Evolutionary conservation across 176 grass and related monocot genomes (phyloP).

Genomic region (Carex kokanica): DNA sequence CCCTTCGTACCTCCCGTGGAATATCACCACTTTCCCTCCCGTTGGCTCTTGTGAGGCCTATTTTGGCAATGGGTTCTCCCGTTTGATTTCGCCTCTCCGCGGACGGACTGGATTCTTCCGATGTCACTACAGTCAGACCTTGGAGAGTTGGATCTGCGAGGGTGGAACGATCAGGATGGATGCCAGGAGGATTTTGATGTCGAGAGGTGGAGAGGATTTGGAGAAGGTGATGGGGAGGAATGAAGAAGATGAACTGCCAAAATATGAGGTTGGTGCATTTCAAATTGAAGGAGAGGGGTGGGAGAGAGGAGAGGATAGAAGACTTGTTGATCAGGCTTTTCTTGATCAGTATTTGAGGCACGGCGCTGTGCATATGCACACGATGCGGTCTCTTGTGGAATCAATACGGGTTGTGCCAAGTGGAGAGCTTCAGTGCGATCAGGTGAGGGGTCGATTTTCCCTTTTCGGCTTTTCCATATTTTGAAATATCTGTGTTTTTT

Average conservation of each 20-base stretch:
- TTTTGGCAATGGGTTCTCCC: slow-evolving; percentile 92
- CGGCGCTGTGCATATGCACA: slow-evolving; percentile 56
- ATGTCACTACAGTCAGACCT: slow-evolving; percentile 81
- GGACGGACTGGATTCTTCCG: slow-evolving; percentile 60
- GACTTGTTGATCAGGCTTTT: slow-evolving; percentile 44
- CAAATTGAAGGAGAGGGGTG: slow-evolving; percentile 49
- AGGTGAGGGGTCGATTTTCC: slow-evolving; percentile 38
- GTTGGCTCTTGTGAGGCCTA: slow-evolving; percentile 81
- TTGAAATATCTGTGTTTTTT: background rate
- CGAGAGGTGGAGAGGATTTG: slow-evolving; percentile 75
- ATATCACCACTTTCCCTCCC: slow-evolving; percentile 30
- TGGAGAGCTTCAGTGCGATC: slow-evolving; percentile 64
- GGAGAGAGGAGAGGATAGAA: slow-evolving; percentile 31
- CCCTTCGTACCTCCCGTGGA: slow-evolving; percentile 78
- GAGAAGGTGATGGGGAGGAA: slow-evolving; percentile 66
- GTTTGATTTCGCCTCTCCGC: slow-evolving; percentile 29
- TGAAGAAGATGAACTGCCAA: slow-evolving; percentile 88
- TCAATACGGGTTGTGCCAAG: slow-evolving; percentile 57
- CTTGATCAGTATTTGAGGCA: slow-evolving; percentile 51
- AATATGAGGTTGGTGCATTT: slow-evolving; percentile 55
- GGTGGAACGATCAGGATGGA: slow-evolving; percentile 74
- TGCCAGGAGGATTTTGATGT: slow-evolving; percentile 63
- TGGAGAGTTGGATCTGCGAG: slow-evolving; percentile 84
- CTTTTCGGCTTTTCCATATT: background rate
- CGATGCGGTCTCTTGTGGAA: slow-evolving; percentile 69